Evolutionary conservation across 208 protist genomes (phyloP), one percentile per base, ranked within the genome.

Genomic region (Trypanosoma vivax): DNA sequence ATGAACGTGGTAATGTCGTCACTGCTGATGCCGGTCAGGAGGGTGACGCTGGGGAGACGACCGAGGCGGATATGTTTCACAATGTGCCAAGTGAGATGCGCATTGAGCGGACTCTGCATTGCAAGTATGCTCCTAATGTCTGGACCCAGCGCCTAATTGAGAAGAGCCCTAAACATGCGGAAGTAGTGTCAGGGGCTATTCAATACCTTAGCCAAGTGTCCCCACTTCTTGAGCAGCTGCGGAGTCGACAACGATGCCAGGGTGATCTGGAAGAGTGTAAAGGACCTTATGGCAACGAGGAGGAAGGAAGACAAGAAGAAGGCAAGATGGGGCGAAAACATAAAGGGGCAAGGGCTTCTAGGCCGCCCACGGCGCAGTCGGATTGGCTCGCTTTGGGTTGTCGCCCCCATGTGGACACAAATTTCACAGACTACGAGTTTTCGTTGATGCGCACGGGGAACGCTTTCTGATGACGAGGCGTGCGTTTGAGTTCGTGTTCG

Each of bases 351-450:
- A n/a, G 19, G 37, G 16, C 30, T 6, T 11, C 6, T 1, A 24
- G 10, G 9, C 0, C 14, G 19, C 27, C 25, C 1, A 23, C 30
- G 43, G n/a, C 16, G 19, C 31, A 81, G 11, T 61, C 70, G 38
- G 68, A 78, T 47, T 89, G 81, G 81, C 35, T 59, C 35, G 23
- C 24, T n/a, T 29, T 72, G 13, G 81, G 81, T 3, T 39, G 41
- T n/a, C 62, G 56, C 3, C 56, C 60, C 19, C 54, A 78, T 41
- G 55, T 60, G 9, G 70, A 84, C 38, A 54, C 52, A 3, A 18
- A 63, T 6, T 58, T 84, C 19, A 60, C 79, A n/a, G 58, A 65
- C 52, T 84, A 80, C 67, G 81, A 89, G 55, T 70, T 58, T 24
- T 51, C 64, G 6, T 53, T 89, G n/a, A 16, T 88, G 29, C 58